Evolutionary conservation across 1,284 basidiomycete genomes (phyloP).

Genomic region (Leccinum variabile): DNA sequence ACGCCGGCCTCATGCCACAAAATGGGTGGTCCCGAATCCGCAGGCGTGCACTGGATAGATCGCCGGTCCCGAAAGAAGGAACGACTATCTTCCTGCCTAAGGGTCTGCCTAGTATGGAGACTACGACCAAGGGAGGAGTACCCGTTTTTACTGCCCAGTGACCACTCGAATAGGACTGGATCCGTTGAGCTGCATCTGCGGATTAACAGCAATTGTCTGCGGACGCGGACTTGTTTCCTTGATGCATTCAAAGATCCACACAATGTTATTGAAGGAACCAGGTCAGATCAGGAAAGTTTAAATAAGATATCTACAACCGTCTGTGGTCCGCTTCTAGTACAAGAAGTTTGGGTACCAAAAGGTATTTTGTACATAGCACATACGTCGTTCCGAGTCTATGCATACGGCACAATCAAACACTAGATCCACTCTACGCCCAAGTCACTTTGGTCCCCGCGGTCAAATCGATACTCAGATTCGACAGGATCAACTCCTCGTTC

Average conservation of each 20-base stretch:
- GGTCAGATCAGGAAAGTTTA: not conserved
- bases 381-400: not conserved
- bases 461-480: constrained; percentile 36
- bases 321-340: not conserved
- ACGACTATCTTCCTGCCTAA: too few species aligned
- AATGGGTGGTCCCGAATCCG: not conserved
- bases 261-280: not conserved
- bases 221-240: not conserved
- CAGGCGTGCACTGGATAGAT: not conserved
- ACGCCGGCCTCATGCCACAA: not conserved
- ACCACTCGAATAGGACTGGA: not conserved
- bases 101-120: too few species aligned
- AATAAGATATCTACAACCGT: too few species aligned
- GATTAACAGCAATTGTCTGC: not conserved
- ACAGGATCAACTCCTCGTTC: constrained; percentile 37
- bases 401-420: not conserved
- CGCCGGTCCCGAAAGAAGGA: not conserved
- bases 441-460: constrained; percentile 29
- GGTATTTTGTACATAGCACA: not conserved
- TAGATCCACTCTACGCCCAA: constrained; percentile 24
- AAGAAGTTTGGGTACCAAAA: not conserved
- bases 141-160: not conserved
- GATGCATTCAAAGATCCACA: not conserved
- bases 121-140: not conserved
- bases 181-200: not conserved